phyloP scores from a whole-genome alignment of 306 rosid species.

The Mimosa pudica region DNA sequence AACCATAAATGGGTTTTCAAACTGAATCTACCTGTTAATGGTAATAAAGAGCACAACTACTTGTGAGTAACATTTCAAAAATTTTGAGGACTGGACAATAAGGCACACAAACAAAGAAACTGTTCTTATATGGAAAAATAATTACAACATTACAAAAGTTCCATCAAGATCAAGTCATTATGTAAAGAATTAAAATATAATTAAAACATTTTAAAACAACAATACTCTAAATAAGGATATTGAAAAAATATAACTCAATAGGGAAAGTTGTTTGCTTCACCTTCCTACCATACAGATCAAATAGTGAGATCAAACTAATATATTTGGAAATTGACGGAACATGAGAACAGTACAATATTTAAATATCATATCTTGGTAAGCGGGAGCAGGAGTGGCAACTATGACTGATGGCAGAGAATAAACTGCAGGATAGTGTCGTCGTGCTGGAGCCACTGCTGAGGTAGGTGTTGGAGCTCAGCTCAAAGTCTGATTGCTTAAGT shows the following conservation, averaged over 20 bases:
- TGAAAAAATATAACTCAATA: too few relatives aligned
- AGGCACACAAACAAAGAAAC: constrained; percentile 21
- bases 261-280: too few relatives aligned
- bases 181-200: constrained; percentile 19
- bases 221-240: too few relatives aligned
- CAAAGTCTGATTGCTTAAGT: constrained; percentile 77
- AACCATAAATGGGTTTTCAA: constrained; percentile 70
- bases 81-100: background rate
- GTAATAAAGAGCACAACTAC: constrained; percentile 32
- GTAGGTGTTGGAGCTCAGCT: constrained; percentile 32
- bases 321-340: too few relatives aligned
- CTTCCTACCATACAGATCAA: too few relatives aligned
- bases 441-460: too few relatives aligned
- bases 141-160: background rate
- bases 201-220: background rate
- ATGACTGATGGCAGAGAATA: too few relatives aligned
- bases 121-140: background rate
- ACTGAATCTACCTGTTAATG: constrained; percentile 64
- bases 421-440: too few relatives aligned
- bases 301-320: too few relatives aligned
- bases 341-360: too few relatives aligned
- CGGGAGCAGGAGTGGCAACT: too few relatives aligned
- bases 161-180: constrained; percentile 1
- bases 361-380: too few relatives aligned
- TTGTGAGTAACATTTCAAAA: constrained; percentile 28